A percentile compares a stretch with the other conserved stretches of the same genome.
Evolutionary conservation across 345 rosid species (phyloP).

Genomic region (Camelina sativa): DNA sequence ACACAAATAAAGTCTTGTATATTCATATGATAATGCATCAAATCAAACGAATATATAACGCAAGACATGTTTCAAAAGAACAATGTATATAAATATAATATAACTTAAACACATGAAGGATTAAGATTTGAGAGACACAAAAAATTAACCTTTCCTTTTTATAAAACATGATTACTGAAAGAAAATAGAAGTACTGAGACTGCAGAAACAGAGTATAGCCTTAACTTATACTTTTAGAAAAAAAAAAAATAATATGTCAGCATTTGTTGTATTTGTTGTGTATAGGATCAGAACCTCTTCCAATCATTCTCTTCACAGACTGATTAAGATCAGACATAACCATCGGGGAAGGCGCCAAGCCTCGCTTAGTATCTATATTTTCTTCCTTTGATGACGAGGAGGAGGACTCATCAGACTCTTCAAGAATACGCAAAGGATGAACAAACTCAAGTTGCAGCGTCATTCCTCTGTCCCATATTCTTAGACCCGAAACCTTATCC

Average conservation of each 20-base stretch:
- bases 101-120: constrained; percentile 9
- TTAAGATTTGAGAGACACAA: constrained; percentile 18
- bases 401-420: constrained; percentile 27
- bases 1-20: constrained; percentile 19
- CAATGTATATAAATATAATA: constrained; percentile 10
- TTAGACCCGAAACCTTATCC: constrained; percentile 49
- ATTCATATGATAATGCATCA: background rate
- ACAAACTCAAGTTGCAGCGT: constrained; percentile 37
- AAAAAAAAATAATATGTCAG: constrained; percentile 38
- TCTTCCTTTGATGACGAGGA: constrained; percentile 38
- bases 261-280: constrained; percentile 83
- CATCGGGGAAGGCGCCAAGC: constrained; percentile 61
- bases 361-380: constrained; percentile 37
- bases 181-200: background rate
- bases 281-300: constrained; percentile 87
- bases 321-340: constrained; percentile 59
- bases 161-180: constrained; percentile 19
- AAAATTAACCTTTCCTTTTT: background rate
- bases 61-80: constrained; percentile 7
- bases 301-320: constrained; percentile 67
- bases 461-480: constrained; percentile 45
- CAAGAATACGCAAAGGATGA: constrained; percentile 49
- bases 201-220: constrained; percentile 16
- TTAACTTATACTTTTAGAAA: constrained; percentile 17
- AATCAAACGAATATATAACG: background rate